Evolutionary conservation across 2,329 filamentous ascomycete genomes (phyloP), one percentile per base, ranked within the genome.

Genomic region (Arthrobotrys musiformis): DNA sequence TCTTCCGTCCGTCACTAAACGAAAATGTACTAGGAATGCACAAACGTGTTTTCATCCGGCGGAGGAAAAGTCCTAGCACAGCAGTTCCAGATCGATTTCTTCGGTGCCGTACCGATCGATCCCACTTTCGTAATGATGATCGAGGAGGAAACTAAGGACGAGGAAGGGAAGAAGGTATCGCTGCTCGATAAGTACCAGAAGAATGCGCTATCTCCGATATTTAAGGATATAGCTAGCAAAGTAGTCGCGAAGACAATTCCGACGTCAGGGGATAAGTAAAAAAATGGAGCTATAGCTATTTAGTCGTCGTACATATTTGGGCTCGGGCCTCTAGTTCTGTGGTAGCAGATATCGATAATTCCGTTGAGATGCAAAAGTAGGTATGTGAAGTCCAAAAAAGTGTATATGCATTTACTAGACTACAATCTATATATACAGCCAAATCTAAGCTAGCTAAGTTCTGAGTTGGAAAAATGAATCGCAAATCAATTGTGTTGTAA

Each of bases 61-160:
- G 95, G 95, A 2, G 95, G 95, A 6, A 86, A 92, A 83, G 88
- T 92, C 24, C 97, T 99, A 93, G 93, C 94, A 5, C 85, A 89
- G 56, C 93, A 98, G 80, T 95, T 97, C 82, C 86, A 86, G 0
- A 92, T 98, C 37, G 89, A 88, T 15, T 98, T 97, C 81, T 84
- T 98, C 64, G 95, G 94, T 1, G 90, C 89, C 28, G 90, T 98
- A 40, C 95, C 95, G 0, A 93, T 99, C 81, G 95, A 99, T 84
- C 92, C 93, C 19, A 92, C 94, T 81, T 97, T 98, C 82, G 92
- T 95, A 54, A 88, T 91, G 79, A 84, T 99, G 81, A 89, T 99
- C 46, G 94, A 98, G 83, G 93, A 92, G 75, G 58, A 52, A 15
- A 44, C 35, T 15, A 42, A 42, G 30, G 30, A 86, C 86, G 5